phyloP scores from a whole-genome alignment of 257 asterid species.

The Lycium ferocissimum region DNA sequence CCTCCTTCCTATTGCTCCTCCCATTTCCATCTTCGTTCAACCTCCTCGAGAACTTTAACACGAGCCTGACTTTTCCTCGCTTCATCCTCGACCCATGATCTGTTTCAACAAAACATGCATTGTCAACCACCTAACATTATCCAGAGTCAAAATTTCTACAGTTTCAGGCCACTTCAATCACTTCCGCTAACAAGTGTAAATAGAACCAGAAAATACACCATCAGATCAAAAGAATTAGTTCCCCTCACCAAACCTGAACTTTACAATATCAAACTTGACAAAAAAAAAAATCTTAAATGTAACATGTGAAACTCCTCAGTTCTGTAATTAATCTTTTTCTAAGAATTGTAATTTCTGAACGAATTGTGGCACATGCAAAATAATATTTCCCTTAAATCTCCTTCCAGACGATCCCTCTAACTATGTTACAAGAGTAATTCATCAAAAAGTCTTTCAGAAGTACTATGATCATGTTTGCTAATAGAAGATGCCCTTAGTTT shows the following conservation, averaged over 20 bases:
- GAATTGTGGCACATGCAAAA: neutral
- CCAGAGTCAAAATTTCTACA: neutral
- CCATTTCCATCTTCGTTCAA: slow-evolving; percentile 93
- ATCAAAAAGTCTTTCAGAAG: neutral
- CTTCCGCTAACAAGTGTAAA: neutral
- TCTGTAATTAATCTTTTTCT: neutral
- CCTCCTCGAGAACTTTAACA: slow-evolving; percentile 77
- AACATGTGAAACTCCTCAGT: neutral
- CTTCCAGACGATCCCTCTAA: neutral
- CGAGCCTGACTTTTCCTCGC: slow-evolving; percentile 83
- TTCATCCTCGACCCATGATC: slow-evolving; percentile 96
- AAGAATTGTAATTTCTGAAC: neutral
- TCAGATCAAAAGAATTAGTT: neutral
- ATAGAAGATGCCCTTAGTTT: neutral
- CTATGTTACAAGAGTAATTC: neutral
- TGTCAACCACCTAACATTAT: slow-evolving; percentile 3
- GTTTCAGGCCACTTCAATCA: neutral
- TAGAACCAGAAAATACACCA: neutral
- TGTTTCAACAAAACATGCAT: slow-evolving; percentile 38
- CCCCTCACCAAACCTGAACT: neutral
- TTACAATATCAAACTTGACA: neutral
- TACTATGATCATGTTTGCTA: neutral
- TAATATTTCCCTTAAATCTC: neutral
- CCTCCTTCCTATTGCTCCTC: slow-evolving; percentile 40
- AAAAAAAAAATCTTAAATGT: too few relatives aligned